Evolutionary conservation across 2,329 filamentous ascomycete genomes (phyloP).

Genomic region (Zasmidium cellare): DNA sequence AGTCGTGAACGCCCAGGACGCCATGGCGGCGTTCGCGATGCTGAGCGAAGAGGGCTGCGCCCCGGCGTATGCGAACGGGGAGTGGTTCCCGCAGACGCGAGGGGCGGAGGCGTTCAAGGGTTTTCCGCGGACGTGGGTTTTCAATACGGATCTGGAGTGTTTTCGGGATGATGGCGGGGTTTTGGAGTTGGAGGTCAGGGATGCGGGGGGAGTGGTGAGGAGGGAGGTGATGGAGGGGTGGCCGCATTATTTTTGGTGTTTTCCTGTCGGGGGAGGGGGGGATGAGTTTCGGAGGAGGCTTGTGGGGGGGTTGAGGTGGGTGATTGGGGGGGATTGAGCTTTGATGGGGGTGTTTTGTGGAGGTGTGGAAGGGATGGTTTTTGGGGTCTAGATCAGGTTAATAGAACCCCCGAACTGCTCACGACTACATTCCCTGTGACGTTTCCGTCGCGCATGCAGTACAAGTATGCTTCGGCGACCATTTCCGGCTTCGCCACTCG

Average conservation of each 20-base stretch:
- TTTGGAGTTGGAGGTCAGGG: slow-evolving; percentile 21
- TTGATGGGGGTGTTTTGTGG: too few relatives aligned
- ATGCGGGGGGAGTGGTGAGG: slow-evolving; percentile 29
- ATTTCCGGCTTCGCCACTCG: slow-evolving; percentile 38
- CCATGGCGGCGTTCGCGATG: slow-evolving; percentile 6
- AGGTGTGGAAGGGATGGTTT: too few relatives aligned
- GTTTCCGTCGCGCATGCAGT: slow-evolving; percentile 45
- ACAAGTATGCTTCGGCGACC: slow-evolving; percentile 46
- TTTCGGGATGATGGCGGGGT: slow-evolving; percentile 34
- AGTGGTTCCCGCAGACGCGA: slow-evolving; percentile 10
- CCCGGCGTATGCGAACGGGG: slow-evolving; percentile 1
- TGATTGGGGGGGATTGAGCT: background rate
- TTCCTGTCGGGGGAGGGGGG: background rate
- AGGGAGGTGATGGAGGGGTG: slow-evolving; percentile 31
- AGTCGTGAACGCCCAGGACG: slow-evolving; percentile 7
- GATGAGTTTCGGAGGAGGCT: background rate
- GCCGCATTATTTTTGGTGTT: slow-evolving; percentile 36
- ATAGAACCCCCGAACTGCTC: slow-evolving; percentile 41
- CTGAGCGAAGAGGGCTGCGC: background rate
- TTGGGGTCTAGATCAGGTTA: slow-evolving; percentile 14
- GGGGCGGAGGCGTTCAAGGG: slow-evolving; percentile 9
- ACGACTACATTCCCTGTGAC: slow-evolving; percentile 42
- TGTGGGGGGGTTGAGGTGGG: background rate
- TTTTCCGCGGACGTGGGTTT: slow-evolving; percentile 22
- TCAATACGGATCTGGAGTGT: slow-evolving; percentile 26